Evolutionary conservation across 805 yeast species (phyloP), one percentile per base, ranked within the genome.

Genomic region (Myxozyma kluyveri): DNA sequence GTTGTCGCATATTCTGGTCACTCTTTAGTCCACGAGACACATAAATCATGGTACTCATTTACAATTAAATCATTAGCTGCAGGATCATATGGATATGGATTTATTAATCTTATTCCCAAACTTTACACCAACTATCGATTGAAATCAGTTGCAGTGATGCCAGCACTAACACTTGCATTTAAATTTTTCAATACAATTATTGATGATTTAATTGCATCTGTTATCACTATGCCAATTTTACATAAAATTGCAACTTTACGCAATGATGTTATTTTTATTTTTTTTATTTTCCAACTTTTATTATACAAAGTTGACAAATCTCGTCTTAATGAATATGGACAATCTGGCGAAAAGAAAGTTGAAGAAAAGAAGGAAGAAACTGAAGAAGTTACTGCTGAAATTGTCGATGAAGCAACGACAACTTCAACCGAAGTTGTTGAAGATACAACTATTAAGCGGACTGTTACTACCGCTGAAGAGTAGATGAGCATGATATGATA

Each of bases 31-130:
- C 71, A 72, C 51, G 67, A 69, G 47, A 70, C 71, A 17, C 68
- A 71, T 57, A 72, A 70, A 56, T 71, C 75, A 6, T 72, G 76
- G 75, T 70, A 70, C 59, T 72, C 75, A 4, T 72, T 72, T 53
- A 62, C 69, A 22, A 66, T 72, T 41, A 63, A 72, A 1, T 68
- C 74, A 0, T 61, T 72, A 17, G 75, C 71, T 31, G 75, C 74
- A 0, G 68, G 70, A 22, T 75, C 70, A 17, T 72, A 73, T 52
- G 72, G 75, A 2, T 72, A 72, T 50, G 75, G 75, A 1, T 72
- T 72, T 62, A 54, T 73, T 40, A 69, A 69, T 44, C 57, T 72
- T 33, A 69, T 72, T 27, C 75, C 75, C 12, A 58, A 72, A 2
- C 69, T 72, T 27, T 73, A 72, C 56, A 71, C 70, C 61, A 72